These are phyloP conservation scores for Hibiscus trionum DNA, from an alignment of 345 rosid species.

Conservation along the genomic window DNA sequence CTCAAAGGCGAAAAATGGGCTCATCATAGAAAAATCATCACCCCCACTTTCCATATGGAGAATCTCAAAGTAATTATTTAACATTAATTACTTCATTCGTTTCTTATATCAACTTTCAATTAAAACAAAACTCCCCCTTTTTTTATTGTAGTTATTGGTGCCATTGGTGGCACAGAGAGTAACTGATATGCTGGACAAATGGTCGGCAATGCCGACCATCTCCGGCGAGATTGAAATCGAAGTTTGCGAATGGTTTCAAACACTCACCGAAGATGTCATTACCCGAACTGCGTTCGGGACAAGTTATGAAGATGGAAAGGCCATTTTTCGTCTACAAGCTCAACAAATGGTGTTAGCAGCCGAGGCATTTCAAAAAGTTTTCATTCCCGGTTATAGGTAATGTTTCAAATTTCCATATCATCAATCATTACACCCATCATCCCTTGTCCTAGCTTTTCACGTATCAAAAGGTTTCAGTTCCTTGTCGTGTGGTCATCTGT, in stretches of 20 bases:
- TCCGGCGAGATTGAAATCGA: constrained; percentile 45
- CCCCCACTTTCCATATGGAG: constrained; percentile 75
- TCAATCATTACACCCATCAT: neutral
- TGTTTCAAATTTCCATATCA: neutral
- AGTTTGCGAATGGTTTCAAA: constrained; percentile 55
- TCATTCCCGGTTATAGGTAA: constrained; percentile 72
- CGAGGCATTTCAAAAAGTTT: constrained; percentile 55
- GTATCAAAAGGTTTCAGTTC: neutral
- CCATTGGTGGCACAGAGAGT: constrained; percentile 12
- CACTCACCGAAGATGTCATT: constrained; percentile 66
- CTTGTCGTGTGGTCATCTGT: neutral
- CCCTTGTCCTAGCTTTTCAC: neutral
- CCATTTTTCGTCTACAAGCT: constrained; percentile 59
- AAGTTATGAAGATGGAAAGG: constrained; percentile 73
- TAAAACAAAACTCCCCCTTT: neutral
- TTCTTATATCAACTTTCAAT: neutral
- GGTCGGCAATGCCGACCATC: constrained; percentile 12
- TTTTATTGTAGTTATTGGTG: constrained; percentile 4
- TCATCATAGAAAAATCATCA: constrained; percentile 59
- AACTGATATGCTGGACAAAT: constrained; percentile 14
- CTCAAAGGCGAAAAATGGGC: constrained; percentile 73
- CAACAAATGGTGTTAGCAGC: constrained; percentile 65
- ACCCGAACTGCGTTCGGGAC: constrained; percentile 73
- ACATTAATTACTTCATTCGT: neutral
- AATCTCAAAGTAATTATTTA: constrained; percentile 54